Percentiles rank a stretch among this genome's conserved stretches.
phyloP scores from a whole-genome alignment of 2,329 filamentous ascomycete genomes.

The Curvularia verruculosa region DNA sequence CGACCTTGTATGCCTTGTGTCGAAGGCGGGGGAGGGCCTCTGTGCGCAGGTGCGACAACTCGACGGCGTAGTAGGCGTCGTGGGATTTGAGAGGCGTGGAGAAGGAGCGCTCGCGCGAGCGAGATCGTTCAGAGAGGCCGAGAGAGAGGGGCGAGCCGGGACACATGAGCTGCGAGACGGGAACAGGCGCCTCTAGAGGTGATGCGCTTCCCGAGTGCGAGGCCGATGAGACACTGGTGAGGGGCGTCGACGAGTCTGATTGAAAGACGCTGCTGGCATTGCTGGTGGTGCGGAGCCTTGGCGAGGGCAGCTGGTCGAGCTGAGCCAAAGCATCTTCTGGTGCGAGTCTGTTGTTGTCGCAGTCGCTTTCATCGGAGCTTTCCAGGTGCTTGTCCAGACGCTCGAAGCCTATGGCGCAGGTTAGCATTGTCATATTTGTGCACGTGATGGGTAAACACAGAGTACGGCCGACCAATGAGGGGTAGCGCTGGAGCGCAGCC shows the following conservation, averaged over 20 bases:
- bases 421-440: slow-evolving; percentile 18
- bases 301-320: slow-evolving; percentile 33
- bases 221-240: slow-evolving; percentile 30
- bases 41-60: slow-evolving; percentile 49
- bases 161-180: slow-evolving; percentile 29
- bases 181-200: slow-evolving; percentile 27
- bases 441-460: slow-evolving; percentile 13
- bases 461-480: slow-evolving; percentile 8
- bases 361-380: slow-evolving; percentile 17
- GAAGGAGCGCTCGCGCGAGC: slow-evolving; percentile 41
- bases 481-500: background rate
- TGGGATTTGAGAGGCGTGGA: slow-evolving; percentile 44
- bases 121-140: slow-evolving; percentile 22
- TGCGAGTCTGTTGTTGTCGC: slow-evolving; percentile 23
- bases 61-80: slow-evolving; percentile 42
- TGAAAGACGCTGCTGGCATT: slow-evolving; percentile 39
- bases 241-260: slow-evolving; percentile 34
- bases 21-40: slow-evolving; percentile 53
- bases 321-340: slow-evolving; percentile 34
- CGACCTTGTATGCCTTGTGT: slow-evolving; percentile 46
- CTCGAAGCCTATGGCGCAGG: slow-evolving; percentile 33
- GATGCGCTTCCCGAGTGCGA: slow-evolving; percentile 37
- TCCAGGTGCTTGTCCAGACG: slow-evolving; percentile 39
- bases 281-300: slow-evolving; percentile 36
- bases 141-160: slow-evolving; percentile 42